These are phyloP conservation scores for Paramecium primaurelia DNA, from an alignment of 73 alveolate species.

Conservation along the genomic window DNA sequence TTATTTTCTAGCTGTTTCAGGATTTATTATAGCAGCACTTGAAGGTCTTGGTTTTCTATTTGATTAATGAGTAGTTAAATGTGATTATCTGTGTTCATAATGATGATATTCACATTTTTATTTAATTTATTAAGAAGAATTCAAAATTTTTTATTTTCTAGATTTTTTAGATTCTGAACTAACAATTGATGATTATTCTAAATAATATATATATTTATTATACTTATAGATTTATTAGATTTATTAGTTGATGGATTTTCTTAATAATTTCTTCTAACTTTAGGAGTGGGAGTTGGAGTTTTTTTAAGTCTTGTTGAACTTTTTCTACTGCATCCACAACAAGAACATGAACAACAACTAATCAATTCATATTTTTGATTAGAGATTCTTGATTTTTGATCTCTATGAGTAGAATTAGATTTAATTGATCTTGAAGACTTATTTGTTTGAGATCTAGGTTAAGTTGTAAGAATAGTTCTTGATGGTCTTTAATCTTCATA, in stretches of 20 bases:
- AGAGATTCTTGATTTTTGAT: not conserved
- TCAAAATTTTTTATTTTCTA: not conserved
- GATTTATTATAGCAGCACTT: not conserved
- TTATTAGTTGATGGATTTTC: not conserved
- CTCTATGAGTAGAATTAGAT: not conserved
- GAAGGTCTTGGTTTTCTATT: not conserved
- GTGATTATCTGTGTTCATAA: not conserved
- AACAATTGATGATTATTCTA: not conserved
- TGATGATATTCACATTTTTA: slow-evolving; percentile 5
- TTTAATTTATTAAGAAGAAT: not conserved
- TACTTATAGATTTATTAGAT: not conserved
- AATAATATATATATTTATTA: not conserved
- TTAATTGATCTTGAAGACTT: slow-evolving; percentile 2
- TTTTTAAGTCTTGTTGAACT: not conserved
- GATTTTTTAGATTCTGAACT: not conserved
- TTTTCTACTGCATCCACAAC: slow-evolving; percentile 9
- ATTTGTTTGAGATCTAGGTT: slow-evolving; percentile 6
- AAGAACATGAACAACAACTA: slow-evolving; percentile 5
- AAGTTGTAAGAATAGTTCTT: not conserved
- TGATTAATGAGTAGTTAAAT: not conserved
- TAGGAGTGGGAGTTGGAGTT: slow-evolving; percentile 24
- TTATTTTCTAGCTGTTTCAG: not conserved
- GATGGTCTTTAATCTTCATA: not conserved
- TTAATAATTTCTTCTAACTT: not conserved
- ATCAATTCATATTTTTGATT: not conserved